These are phyloP conservation scores for Tolypocladium endophyticum DNA, from an alignment of 2,329 filamentous ascomycete species.

Conservation along the genomic window DNA sequence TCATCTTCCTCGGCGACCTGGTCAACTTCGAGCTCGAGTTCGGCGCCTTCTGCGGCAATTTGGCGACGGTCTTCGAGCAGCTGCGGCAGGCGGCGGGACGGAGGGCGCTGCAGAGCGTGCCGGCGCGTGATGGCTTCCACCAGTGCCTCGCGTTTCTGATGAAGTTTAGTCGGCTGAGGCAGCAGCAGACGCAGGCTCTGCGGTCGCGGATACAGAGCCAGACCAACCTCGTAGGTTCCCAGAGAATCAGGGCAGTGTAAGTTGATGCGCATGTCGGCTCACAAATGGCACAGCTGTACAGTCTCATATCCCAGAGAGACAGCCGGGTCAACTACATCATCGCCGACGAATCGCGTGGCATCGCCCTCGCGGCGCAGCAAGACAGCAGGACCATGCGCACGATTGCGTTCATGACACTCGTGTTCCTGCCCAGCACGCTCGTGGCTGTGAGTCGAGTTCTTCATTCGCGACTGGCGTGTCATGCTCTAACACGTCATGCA, in stretches of 20 bases:
- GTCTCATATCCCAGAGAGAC: background rate
- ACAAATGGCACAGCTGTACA: background rate
- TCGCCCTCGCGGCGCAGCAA: background rate
- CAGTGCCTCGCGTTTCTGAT: background rate
- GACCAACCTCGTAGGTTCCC: background rate
- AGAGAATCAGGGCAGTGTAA: background rate
- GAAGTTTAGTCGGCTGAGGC: background rate
- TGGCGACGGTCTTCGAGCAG: background rate
- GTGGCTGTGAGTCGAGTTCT: background rate
- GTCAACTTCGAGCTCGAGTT: background rate
- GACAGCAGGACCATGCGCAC: background rate
- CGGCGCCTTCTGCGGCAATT: background rate
- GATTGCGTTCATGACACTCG: background rate
- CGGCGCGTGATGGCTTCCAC: background rate
- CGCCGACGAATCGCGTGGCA: background rate
- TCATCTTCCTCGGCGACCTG: background rate
- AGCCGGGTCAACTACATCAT: background rate
- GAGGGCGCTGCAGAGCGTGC: background rate
- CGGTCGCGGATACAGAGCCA: background rate
- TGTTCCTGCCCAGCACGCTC: background rate
- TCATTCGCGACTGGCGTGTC: background rate
- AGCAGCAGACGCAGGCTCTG: background rate
- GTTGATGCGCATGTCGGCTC: background rate
- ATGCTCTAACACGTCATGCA: background rate
- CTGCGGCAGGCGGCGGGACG: background rate